Evolutionary conservation across 2,329 filamentous ascomycete species (phyloP), one percentile per base, ranked within the genome.

Genomic region (Cladosporium sp.): DNA sequence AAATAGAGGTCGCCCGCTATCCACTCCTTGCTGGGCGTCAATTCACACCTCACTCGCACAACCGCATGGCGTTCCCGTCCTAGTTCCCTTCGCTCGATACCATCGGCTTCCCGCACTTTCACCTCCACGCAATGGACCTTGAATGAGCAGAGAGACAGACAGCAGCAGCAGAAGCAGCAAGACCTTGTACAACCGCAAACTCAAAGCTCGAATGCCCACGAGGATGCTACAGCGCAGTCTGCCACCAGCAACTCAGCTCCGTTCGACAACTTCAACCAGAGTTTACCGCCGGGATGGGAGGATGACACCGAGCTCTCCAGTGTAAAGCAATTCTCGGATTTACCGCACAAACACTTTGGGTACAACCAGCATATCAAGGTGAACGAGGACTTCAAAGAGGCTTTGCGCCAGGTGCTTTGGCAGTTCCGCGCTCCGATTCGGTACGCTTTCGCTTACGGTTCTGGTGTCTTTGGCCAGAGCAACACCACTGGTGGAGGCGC

Each of bases 371-470:
- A 97, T 72, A 95, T 97, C 77, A 79, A 89, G 55, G 95, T 97
- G 66, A 95, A 97, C 67, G 84, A 89, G 66, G 91, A 97, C 68
- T 93, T 97, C 70, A 96, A 95, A 66, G 87, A 96, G 70, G 86
- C 86, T 10, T 72, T 98, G 63, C 83, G 91, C 50, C 83, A 90
- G 63, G 87, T 97, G 58, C 76, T 96, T 18, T 93, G 90, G 81
- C 83, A 95, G 64, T 97, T 98, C 70, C 80, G 85, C 48, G 92
- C 93, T 0, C 92, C 93, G 0, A 95, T 98, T 60, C 84, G 91
- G 52, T 97, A 97, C 74, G 92, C 91, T 11, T 95, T 98, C 69
- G 93, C 93, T 1, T 98, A 98, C 66, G 93, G 93, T 18, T 97
- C 92, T 5, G 93, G 93, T 3, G 93, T 98, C 9, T 98, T 98